Conservation (phyloP, 202 grass and related monocot genomes). For the Bolboschoenoplectus hybrid region DNA sequence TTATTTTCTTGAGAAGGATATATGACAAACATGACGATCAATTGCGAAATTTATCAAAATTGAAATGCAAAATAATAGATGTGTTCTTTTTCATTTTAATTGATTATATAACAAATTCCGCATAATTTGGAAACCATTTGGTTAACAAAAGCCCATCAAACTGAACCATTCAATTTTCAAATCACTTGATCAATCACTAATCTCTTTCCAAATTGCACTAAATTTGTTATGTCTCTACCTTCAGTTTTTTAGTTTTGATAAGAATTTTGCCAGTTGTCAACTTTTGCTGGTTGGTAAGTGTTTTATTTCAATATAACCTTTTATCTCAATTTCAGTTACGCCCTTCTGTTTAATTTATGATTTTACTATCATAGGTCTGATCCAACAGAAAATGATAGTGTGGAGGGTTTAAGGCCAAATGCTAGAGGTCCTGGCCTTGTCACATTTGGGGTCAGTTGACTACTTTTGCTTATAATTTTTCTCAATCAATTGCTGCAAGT, state of each 20-base stretch:
- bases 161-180: neutral
- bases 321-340: neutral
- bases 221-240: neutral
- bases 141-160: neutral
- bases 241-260: neutral
- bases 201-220: slow-evolving; percentile 1
- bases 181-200: slow-evolving; percentile 15
- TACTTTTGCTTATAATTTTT: slow-evolving; percentile 28
- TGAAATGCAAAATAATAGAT: neutral
- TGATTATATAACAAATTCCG: neutral
- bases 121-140: neutral
- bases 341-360: slow-evolving; percentile 11
- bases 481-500: slow-evolving; percentile 11
- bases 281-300: neutral
- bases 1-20: neutral
- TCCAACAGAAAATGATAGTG: slow-evolving; percentile 99
- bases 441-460: slow-evolving; percentile 80
- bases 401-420: slow-evolving; percentile 97
- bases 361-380: slow-evolving; percentile 72
- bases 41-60: slow-evolving; percentile 17
- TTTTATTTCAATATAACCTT: neutral
- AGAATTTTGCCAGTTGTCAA: neutral
- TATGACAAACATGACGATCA: neutral
- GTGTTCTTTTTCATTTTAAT: neutral
- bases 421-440: slow-evolving; percentile 95